phyloP scores from a whole-genome alignment of 441 rosid species.

The Populus hybrid region DNA sequence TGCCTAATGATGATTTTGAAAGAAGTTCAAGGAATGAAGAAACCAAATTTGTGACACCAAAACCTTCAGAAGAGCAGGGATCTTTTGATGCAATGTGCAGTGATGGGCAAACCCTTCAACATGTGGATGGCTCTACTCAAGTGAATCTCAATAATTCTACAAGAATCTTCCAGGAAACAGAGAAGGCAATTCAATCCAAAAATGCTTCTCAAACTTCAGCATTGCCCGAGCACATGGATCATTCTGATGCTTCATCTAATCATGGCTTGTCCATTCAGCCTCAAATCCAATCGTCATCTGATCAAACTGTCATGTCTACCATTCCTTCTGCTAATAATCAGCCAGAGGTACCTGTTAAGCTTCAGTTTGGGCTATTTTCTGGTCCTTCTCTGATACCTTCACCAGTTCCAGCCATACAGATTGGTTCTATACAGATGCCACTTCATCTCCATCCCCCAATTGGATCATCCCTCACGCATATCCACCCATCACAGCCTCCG shows the following conservation, averaged over 20 bases:
- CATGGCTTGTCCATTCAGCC: slow-evolving; percentile 36
- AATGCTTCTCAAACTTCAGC: slow-evolving; percentile 33
- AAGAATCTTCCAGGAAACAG: slow-evolving; percentile 49
- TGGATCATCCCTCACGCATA: slow-evolving; percentile 55
- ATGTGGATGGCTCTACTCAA: slow-evolving; percentile 33
- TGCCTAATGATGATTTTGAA: slow-evolving; percentile 77
- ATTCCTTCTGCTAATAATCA: slow-evolving; percentile 45
- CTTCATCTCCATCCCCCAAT: slow-evolving; percentile 85
- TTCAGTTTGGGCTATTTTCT: slow-evolving; percentile 94
- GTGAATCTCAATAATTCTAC: slow-evolving; percentile 37
- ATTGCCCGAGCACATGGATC: slow-evolving; percentile 32
- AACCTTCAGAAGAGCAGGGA: slow-evolving; percentile 37
- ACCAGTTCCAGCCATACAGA: slow-evolving; percentile 96
- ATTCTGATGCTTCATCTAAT: slow-evolving; percentile 35
- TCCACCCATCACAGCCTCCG: slow-evolving; percentile 70
- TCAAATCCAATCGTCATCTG: slow-evolving; percentile 36
- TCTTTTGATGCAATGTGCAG: slow-evolving; percentile 32
- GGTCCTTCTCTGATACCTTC: slow-evolving; percentile 91
- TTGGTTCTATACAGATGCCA: slow-evolving; percentile 99
- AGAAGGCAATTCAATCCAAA: slow-evolving; percentile 44
- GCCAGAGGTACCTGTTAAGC: slow-evolving; percentile 65
- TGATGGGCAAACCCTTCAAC: slow-evolving; percentile 38
- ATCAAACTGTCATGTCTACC: slow-evolving; percentile 38
- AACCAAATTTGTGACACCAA: slow-evolving; percentile 37
- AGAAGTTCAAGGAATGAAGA: slow-evolving; percentile 52